Base-by-base conservation (phyloP, 495 filamentous ascomycete species). In the Penicillium angulare region DNA sequence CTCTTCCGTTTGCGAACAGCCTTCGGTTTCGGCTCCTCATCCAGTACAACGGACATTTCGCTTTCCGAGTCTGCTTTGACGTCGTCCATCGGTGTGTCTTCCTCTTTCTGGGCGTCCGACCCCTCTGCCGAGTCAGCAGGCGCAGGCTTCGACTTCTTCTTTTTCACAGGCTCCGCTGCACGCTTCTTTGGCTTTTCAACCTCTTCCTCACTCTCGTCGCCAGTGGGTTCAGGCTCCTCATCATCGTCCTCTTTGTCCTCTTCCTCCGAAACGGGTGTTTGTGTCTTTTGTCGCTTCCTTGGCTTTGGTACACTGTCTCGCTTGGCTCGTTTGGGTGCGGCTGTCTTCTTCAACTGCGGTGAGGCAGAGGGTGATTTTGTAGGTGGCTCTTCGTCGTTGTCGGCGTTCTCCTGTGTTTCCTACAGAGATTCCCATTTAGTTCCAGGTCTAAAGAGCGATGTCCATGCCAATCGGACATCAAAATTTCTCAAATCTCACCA, bases 11-110 rank as follows among this genome's bases (percentile, higher is more conserved):
- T 77, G 47, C 70, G 77, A 52, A 74, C 79, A 22, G 71, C 68
- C 49, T 79, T 69, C 0, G 85, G 86, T 12, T 81, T 69, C 0
- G 85, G 86, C 12, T 81, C 78, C 38, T 90, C 85, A 56, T 92
- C 90, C 18, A 89, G 55, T 13, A 96, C 75, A 1, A 82, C 77
- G 6, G 90, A 95, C 75, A 93, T 76, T 45, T 92, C 89, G 63
- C 89, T 93, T 35, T 87, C 85, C 1, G 86, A 90, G 23, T 77
- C 79, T 16, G 83, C 74, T 4, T 63, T 74, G 24, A 56, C 62
- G 32, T 54, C 49, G 26, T 69, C 64, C 24, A 22, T 21, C 8
- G 45, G 13, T 33, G 10, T 15, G 27, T 17, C 33, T 21, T 35
- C 16, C n/a, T 48, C 1, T 13, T 68, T 54, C n/a, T 60, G 57